Conservation (phyloP, 371 early-diverging fungal species). For the Mucor velutinosus region DNA sequence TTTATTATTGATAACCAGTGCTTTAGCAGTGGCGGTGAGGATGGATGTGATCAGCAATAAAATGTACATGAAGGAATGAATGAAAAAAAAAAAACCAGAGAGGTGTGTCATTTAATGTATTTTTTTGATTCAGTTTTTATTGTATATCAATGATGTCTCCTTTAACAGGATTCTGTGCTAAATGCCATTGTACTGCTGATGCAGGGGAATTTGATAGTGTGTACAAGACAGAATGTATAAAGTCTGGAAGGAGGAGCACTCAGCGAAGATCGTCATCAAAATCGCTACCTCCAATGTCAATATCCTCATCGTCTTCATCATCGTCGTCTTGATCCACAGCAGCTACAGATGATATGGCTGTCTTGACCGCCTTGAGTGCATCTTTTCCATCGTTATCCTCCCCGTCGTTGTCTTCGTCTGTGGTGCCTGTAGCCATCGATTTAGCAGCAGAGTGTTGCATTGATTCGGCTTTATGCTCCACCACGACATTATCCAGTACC, state of each 20-base stretch:
- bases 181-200: background rate
- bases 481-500: constrained; percentile 15
- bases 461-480: constrained; percentile 14
- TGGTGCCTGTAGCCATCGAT: background rate
- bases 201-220: background rate
- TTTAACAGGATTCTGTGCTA: background rate
- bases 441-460: background rate
- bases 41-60: background rate
- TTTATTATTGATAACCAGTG: background rate
- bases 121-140: background rate
- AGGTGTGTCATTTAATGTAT: background rate
- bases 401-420: background rate
- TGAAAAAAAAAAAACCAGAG: background rate
- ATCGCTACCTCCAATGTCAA: constrained; percentile 69
- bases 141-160: background rate
- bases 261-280: constrained; percentile 60
- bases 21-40: background rate
- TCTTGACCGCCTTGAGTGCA: background rate
- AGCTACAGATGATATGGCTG: background rate
- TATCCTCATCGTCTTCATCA: constrained; percentile 66
- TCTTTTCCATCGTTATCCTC: background rate
- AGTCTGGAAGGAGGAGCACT: background rate
- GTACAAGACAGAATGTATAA: background rate
- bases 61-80: background rate
- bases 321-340: constrained; percentile 17